These are phyloP conservation scores for Casuarina glauca DNA, from an alignment of 306 rosid genomes.

Conservation along the genomic window DNA sequence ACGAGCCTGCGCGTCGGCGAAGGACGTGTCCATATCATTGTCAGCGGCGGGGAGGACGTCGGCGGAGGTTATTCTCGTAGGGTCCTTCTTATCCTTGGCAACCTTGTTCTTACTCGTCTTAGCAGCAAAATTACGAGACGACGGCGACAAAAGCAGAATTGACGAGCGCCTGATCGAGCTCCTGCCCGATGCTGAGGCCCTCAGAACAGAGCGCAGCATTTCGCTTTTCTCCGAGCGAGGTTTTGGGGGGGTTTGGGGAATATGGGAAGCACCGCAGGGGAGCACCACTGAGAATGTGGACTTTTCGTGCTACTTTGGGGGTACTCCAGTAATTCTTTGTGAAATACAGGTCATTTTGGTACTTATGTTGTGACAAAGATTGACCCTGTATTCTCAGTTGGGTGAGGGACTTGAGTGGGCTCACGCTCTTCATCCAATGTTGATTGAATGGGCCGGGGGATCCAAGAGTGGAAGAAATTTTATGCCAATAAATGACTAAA, in stretches of 20 bases:
- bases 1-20: conserved; percentile 55
- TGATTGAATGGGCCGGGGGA: too few relatives aligned
- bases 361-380: too few relatives aligned
- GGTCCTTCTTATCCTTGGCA: conserved; percentile 40
- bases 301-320: neutral
- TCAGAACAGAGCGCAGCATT: conserved; percentile 58
- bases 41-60: conserved; percentile 26
- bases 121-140: conserved; percentile 40
- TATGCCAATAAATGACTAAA: too few relatives aligned
- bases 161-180: conserved; percentile 21
- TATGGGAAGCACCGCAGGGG: neutral
- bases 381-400: too few relatives aligned
- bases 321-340: too few relatives aligned
- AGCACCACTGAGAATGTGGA: neutral
- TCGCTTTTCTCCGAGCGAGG: conserved; percentile 16
- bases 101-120: conserved; percentile 37
- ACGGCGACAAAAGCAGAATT: conserved; percentile 11
- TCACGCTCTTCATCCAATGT: too few relatives aligned
- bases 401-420: too few relatives aligned
- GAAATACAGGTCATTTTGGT: too few relatives aligned
- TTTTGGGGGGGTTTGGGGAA: conserved; percentile 35
- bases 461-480: too few relatives aligned
- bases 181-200: conserved; percentile 36
- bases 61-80: conserved; percentile 27
- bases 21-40: conserved; percentile 38